Percentiles rank a stretch among this genome's conserved stretches.
Evolutionary conservation across 2,329 filamentous ascomycete genomes (phyloP).

Genomic region (Alternaria triticina): DNA sequence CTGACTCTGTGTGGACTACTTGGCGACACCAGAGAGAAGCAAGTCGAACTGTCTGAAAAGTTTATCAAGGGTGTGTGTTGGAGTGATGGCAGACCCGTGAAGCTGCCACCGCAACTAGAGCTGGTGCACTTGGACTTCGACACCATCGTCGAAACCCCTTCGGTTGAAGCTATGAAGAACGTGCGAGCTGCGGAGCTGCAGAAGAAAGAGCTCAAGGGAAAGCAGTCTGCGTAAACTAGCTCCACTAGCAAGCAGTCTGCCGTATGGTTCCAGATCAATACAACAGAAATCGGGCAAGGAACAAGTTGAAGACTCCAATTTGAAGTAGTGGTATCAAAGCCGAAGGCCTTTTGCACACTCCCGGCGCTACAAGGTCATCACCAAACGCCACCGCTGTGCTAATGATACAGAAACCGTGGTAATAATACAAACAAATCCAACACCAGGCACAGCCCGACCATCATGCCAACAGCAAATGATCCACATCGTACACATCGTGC

Average conservation of each 20-base stretch:
- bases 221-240: fast-evolving
- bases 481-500: neutral
- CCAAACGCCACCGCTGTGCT: slow-evolving; percentile 5
- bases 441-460: neutral
- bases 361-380: neutral
- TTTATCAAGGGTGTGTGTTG: neutral
- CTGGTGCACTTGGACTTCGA: neutral
- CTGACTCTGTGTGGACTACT: neutral
- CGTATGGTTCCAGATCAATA: neutral
- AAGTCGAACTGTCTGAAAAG: neutral
- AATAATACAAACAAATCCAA: slow-evolving; percentile 4
- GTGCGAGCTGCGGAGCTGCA: neutral
- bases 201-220: neutral
- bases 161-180: neutral
- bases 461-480: neutral
- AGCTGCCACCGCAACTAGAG: neutral
- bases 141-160: neutral
- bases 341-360: neutral
- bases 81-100: neutral
- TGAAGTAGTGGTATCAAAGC: neutral
- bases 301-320: neutral
- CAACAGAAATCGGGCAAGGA: neutral
- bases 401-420: neutral
- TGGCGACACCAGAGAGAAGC: neutral
- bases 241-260: neutral